Base-by-base conservation (phyloP, 2,329 filamentous ascomycete genomes). In the Hirsutella thompsonii region DNA sequence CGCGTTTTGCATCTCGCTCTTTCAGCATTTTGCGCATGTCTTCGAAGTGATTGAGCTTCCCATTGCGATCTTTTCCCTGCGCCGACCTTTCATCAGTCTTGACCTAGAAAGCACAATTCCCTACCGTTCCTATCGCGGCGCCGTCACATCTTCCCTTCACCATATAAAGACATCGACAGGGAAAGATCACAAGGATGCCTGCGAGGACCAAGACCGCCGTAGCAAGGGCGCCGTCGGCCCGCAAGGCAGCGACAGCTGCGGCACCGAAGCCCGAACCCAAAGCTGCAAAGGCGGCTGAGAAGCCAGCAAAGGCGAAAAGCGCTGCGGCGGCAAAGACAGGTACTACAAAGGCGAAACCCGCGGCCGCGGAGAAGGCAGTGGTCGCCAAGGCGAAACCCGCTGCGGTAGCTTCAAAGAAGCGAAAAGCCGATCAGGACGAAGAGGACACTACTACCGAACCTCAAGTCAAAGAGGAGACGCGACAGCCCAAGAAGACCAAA, bases 401-500 rank as follows among this genome's bases (percentile, higher is more conserved):
- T 29, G 48, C 48, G 30, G 43, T 49, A 18, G 32, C 32, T 4
- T 34, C 32, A 14, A 34, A 34, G 32, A 34, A 34, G 32, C 32
- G 32, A 1, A 34, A 34, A 19, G 23, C 29, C 30, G 30, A 21
- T 4, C 29, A 55, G 40, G 45, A 39, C 20, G 29, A 42, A 8
- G 38, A 43, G 10, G 43, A 40, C 20, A 42, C 41, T n/a, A 9
- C 30, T 34, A 45, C 37, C 42, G 48, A 39, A 5, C 43, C 32
- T 23, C 40, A 39, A 6, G 44, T 44, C 37, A 48, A 47, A 45
- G 39, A 39, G 8, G 48, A 47, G 11, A 37, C 19, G 26, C 40
- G 42, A 36, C 79, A 53, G 80, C 80, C 55, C 79, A 80, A 43
- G 74, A 75, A 49, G 55, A 54, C 52, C 70, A 81, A 85, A 56